Conservation (phyloP, 306 rosid species). For the Pyrus betulifolia region DNA sequence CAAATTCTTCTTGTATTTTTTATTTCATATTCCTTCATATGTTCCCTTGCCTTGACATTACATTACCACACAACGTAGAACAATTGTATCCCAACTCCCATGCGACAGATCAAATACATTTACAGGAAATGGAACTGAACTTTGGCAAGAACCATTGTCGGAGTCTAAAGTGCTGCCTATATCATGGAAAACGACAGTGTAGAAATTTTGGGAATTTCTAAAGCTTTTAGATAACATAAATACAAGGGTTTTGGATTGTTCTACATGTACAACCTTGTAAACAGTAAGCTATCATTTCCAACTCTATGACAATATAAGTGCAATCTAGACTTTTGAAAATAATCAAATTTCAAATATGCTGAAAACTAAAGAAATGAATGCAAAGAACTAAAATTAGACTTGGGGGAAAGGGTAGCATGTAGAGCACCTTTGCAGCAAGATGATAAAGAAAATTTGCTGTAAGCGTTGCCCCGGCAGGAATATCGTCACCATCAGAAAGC, state of each 20-base stretch:
- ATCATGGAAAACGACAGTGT: not conserved
- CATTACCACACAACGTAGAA: not conserved
- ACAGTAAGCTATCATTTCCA: not conserved
- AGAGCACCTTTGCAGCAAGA: conserved; percentile 71
- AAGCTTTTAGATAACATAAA: not conserved
- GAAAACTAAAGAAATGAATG: not conserved
- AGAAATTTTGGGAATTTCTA: not conserved
- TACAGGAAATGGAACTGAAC: not conserved
- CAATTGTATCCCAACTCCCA: not conserved
- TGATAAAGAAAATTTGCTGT: conserved; percentile 90
- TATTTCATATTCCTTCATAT: not conserved
- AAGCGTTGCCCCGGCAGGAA: conserved; percentile 80
- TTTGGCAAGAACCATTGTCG: not conserved
- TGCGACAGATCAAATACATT: not conserved
- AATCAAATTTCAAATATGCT: not conserved
- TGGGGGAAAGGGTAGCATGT: conserved; percentile 12
- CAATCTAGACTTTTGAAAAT: conserved; percentile 1
- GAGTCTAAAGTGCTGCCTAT: not conserved
- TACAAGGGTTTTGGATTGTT: not conserved
- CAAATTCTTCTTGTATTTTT: not conserved
- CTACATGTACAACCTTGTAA: not conserved
- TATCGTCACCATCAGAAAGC: conserved; percentile 73
- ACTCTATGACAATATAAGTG: not conserved
- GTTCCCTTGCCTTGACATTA: not conserved
- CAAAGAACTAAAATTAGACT: conserved; percentile 2